phyloP scores from a whole-genome alignment of 140 eudicot species.

The Senecio squalidus region DNA sequence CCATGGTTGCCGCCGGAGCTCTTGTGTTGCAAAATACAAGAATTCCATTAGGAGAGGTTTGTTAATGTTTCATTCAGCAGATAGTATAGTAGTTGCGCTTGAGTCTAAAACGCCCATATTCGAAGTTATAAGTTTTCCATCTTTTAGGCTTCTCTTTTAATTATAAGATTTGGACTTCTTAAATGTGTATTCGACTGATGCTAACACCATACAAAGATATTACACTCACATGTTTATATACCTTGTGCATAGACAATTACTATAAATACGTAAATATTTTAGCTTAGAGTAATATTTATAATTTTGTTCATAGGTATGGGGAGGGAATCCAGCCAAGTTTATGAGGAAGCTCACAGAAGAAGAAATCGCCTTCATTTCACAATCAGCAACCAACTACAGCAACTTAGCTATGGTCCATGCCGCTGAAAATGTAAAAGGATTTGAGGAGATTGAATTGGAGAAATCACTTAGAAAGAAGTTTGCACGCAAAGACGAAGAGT shows the following conservation, averaged over 20 bases:
- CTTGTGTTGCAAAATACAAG: conserved; percentile 83
- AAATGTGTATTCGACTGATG: too few species aligned
- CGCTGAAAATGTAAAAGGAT: conserved; percentile 73
- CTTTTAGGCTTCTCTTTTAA: too few species aligned
- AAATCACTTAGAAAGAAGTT: conserved; percentile 76
- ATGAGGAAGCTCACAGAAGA: conserved; percentile 94
- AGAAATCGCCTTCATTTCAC: conserved; percentile 81
- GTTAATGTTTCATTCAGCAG: too few species aligned
- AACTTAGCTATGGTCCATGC: conserved; percentile 88
- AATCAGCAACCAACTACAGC: conserved; percentile 75
- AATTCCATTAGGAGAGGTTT: conserved; percentile 88
- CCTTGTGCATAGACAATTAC: neutral
- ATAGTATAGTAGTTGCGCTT: too few species aligned
- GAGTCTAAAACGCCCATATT: too few species aligned
- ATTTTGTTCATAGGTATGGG: conserved; percentile 71
- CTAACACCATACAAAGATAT: too few species aligned
- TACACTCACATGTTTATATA: neutral
- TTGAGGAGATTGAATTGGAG: conserved; percentile 71
- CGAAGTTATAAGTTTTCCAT: too few species aligned
- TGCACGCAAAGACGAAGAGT: conserved; percentile 63
- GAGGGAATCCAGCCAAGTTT: conserved; percentile 94
- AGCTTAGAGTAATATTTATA: neutral
- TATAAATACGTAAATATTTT: neutral
- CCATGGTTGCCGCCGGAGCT: conserved; percentile 97
- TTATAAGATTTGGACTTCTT: too few species aligned